Evolutionary conservation across 2,329 filamentous ascomycete species (phyloP).

Genomic region (Diaporthe citriasiana): DNA sequence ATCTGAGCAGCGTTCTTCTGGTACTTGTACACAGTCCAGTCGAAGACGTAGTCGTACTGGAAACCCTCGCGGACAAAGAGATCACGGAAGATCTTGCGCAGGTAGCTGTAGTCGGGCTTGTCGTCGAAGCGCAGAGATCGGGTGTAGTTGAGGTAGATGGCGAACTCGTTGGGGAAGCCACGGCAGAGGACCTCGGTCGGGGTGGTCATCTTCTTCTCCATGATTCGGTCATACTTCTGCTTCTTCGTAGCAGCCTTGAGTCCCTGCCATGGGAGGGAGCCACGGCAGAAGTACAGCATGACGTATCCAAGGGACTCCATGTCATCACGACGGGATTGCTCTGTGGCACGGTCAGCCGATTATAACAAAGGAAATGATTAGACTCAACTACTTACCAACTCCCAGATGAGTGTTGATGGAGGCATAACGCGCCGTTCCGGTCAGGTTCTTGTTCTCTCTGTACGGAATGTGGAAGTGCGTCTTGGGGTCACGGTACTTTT

Average conservation of each 20-base stretch:
- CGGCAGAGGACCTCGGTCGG: slow-evolving; percentile 98
- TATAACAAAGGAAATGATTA: not conserved
- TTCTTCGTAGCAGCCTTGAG: slow-evolving; percentile 99
- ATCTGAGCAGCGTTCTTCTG: slow-evolving; percentile 99
- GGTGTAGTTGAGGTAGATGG: slow-evolving; percentile 99
- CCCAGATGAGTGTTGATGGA: slow-evolving; percentile 99
- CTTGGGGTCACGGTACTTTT: slow-evolving; percentile 99
- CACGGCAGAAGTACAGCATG: slow-evolving; percentile 99
- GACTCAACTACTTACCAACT: slow-evolving; percentile 73
- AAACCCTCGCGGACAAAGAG: slow-evolving; percentile 99
- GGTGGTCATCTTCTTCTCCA: slow-evolving; percentile 99
- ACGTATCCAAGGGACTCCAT: slow-evolving; percentile 99
- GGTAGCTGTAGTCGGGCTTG: slow-evolving; percentile 99
- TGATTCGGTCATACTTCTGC: slow-evolving; percentile 99
- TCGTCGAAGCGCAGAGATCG: slow-evolving; percentile 98
- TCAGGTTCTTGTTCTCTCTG: slow-evolving; percentile 99
- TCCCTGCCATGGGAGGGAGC: slow-evolving; percentile 98
- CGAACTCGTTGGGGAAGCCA: slow-evolving; percentile 99
- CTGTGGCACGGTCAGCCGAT: slow-evolving; percentile 60
- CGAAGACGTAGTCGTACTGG: slow-evolving; percentile 99
- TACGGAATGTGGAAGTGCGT: slow-evolving; percentile 99
- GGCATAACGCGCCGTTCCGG: slow-evolving; percentile 97
- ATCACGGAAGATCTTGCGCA: slow-evolving; percentile 99
- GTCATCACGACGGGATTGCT: slow-evolving; percentile 98
- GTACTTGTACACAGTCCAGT: slow-evolving; percentile 99